phyloP scores from a whole-genome alignment of 208 protist genomes.

The Crithidia bombi region DNA sequence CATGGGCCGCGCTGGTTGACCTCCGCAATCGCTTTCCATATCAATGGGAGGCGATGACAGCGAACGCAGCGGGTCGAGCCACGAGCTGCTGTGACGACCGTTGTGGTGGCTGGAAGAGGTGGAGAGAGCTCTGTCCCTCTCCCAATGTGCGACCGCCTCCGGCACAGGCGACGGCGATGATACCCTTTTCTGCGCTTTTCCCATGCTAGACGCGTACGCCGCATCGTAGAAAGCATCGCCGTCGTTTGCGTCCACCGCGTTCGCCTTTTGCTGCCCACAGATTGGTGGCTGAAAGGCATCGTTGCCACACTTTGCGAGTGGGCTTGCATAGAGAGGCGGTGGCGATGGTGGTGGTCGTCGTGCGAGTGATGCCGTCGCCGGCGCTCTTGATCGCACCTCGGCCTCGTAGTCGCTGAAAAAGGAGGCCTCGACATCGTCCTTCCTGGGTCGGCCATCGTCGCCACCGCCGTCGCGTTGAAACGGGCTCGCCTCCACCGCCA shows the following conservation, averaged over 20 bases:
- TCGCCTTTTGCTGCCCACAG: neutral
- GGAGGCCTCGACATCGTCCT: constrained; percentile 8
- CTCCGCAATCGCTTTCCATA: neutral
- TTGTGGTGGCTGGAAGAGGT: neutral
- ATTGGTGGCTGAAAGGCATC: neutral
- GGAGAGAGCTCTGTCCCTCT: neutral
- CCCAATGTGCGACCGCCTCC: neutral
- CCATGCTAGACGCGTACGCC: constrained; percentile 5
- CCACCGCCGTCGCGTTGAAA: constrained; percentile 7
- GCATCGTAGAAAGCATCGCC: constrained; percentile 27
- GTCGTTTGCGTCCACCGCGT: constrained; percentile 1
- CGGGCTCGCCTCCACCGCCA: constrained; percentile 35
- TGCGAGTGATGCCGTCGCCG: neutral
- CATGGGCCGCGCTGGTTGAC: neutral
- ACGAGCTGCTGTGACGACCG: neutral
- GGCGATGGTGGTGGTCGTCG: neutral
- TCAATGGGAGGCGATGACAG: constrained; percentile 3
- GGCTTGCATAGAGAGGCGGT: neutral
- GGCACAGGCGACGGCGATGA: constrained; percentile 5
- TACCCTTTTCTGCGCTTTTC: neutral
- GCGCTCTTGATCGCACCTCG: constrained; percentile 1
- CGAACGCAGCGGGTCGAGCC: constrained; percentile 22
- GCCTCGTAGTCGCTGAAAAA: constrained; percentile 38
- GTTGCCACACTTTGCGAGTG: neutral
- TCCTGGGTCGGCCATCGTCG: neutral